These are phyloP conservation scores for Scheffersomyces amazonensis DNA, from an alignment of 805 yeast species.

Conservation along the genomic window DNA sequence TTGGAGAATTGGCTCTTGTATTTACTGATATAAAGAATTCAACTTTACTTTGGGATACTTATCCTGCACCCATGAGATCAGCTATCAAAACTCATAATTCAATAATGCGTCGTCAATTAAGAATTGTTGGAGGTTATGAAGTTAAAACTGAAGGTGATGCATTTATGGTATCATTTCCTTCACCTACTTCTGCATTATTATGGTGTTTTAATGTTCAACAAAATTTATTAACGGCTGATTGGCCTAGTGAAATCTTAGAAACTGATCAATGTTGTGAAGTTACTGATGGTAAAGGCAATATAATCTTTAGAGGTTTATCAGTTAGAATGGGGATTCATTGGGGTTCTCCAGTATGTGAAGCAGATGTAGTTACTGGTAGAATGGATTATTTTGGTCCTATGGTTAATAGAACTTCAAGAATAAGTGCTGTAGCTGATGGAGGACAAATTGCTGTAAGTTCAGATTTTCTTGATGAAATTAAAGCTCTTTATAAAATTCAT, in stretches of 20 bases:
- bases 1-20: constrained; percentile 91
- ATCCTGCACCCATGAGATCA: constrained; percentile 91
- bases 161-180: constrained; percentile 94
- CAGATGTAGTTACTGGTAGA: constrained; percentile 90
- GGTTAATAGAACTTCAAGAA: constrained; percentile 94
- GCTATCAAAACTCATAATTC: constrained; percentile 94
- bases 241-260: constrained; percentile 92
- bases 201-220: constrained; percentile 96
- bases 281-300: constrained; percentile 55
- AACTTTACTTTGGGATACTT: constrained; percentile 88
- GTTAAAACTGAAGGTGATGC: constrained; percentile 99
- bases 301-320: constrained; percentile 82
- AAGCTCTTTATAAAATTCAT: constrained; percentile 51
- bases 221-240: constrained; percentile 75
- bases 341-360: constrained; percentile 96
- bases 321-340: constrained; percentile 99
- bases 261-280: constrained; percentile 83
- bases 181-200: constrained; percentile 82
- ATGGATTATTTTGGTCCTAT: constrained; percentile 99
- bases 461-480: constrained; percentile 75
- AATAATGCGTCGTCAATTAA: constrained; percentile 88
- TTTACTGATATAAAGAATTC: constrained; percentile 97
- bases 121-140: constrained; percentile 95
- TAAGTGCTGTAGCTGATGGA: constrained; percentile 93
- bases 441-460: constrained; percentile 91